Percentiles rank a stretch among this genome's conserved stretches.
These are phyloP conservation scores for Solanum corneliomulleri DNA, from an alignment of 257 asterid genomes.

Conservation along the genomic window DNA sequence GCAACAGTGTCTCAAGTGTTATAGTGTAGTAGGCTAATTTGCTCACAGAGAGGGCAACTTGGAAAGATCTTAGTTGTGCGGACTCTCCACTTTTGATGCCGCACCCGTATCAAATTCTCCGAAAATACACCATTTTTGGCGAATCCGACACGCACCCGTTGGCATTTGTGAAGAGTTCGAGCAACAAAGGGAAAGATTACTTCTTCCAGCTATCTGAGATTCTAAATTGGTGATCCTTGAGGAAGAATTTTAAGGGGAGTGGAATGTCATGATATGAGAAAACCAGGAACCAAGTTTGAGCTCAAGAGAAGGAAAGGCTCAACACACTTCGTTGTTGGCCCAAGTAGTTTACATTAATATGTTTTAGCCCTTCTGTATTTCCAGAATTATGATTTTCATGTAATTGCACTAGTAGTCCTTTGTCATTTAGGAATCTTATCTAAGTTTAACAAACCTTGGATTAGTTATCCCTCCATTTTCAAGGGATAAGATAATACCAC, in stretches of 20 bases:
- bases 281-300: background rate
- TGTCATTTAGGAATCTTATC: too few species aligned
- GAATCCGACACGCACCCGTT: too few species aligned
- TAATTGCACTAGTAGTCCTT: background rate
- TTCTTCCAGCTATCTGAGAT: background rate
- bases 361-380: background rate
- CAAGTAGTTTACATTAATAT: background rate
- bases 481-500: too few species aligned
- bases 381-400: background rate
- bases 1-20: background rate
- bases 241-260: background rate
- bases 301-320: background rate
- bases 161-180: too few species aligned
- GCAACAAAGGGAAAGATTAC: background rate
- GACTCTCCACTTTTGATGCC: too few species aligned
- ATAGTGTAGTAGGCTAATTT: background rate
- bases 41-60: background rate
- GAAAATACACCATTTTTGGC: too few species aligned
- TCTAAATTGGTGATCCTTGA: background rate
- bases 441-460: too few species aligned
- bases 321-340: background rate
- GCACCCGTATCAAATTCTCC: too few species aligned
- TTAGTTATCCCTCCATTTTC: accelerated
- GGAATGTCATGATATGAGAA: background rate
- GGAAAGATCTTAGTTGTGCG: background rate